Conservation (phyloP, 176 grass and related monocot genomes). For the Ampelocalamus luodianensis region DNA sequence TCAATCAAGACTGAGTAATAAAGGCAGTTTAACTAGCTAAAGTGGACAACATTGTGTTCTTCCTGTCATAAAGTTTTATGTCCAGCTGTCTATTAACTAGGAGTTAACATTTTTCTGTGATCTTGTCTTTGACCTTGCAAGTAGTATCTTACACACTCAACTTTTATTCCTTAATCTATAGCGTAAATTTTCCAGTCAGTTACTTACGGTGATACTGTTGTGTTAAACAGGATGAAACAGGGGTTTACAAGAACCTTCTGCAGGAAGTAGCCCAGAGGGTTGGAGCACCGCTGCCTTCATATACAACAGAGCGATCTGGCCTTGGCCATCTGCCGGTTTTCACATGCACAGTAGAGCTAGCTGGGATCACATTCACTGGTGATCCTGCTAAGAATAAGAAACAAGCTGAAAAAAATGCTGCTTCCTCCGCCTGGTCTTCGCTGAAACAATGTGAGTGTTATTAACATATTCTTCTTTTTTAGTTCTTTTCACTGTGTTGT, state of each 20-base stretch:
- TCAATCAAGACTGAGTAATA: slow-evolving; percentile 32
- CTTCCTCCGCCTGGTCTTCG: slow-evolving; percentile 85
- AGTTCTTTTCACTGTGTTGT: slow-evolving; percentile 13
- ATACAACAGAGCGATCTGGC: slow-evolving; percentile 80
- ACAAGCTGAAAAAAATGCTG: slow-evolving; percentile 95
- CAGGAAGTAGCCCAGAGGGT: slow-evolving; percentile 98
- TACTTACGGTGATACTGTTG: slow-evolving; percentile 31
- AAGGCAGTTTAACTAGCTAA: slow-evolving; percentile 27
- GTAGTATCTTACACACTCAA: slow-evolving; percentile 1
- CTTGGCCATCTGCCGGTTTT: slow-evolving; percentile 91
- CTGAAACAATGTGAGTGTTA: slow-evolving; percentile 83
- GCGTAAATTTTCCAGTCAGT: not conserved
- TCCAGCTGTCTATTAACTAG: not conserved
- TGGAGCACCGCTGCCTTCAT: slow-evolving; percentile 83
- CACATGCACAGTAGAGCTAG: slow-evolving; percentile 95
- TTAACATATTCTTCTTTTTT: not conserved
- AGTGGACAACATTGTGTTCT: slow-evolving; percentile 1
- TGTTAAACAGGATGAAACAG: slow-evolving; percentile 87
- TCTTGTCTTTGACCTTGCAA: slow-evolving; percentile 34
- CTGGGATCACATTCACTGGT: slow-evolving; percentile 81
- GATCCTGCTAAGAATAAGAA: slow-evolving; percentile 97
- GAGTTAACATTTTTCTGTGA: slow-evolving; percentile 16
- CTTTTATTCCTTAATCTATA: slow-evolving; percentile 11
- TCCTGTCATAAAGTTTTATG: not conserved
- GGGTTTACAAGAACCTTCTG: slow-evolving; percentile 95